Evolutionary conservation across 1,284 basidiomycete species (phyloP).

Genomic region (Ceratobasidium papillatum): DNA sequence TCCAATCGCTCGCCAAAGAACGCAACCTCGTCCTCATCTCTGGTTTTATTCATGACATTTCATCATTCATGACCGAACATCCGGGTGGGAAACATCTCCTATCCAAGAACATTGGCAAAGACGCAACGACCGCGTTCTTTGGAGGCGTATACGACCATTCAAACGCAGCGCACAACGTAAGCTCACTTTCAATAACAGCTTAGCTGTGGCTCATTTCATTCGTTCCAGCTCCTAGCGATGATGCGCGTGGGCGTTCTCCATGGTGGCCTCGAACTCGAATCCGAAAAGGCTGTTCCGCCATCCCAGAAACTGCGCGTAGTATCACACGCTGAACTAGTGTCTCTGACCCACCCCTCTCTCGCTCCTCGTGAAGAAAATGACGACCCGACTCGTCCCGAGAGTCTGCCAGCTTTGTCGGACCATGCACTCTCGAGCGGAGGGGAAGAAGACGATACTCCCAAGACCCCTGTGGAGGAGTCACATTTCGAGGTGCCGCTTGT

Average conservation of each 20-base stretch:
- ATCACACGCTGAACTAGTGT: conserved; percentile 32
- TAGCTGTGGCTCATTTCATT: no score
- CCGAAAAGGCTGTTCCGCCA: conserved; percentile 65
- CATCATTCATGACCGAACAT: conserved; percentile 87
- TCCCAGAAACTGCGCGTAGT: conserved; percentile 62
- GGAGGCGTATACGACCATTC: conserved; percentile 94
- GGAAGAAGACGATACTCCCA: conserved; percentile 22
- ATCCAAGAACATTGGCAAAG: conserved; percentile 72
- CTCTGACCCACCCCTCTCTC: conserved; percentile 27
- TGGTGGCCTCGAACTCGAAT: conserved; percentile 76
- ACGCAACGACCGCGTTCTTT: conserved; percentile 92
- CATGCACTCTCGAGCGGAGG: conserved; percentile 1
- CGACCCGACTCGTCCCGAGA: not conserved
- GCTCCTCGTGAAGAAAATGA: not conserved
- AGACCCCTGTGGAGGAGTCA: conserved; percentile 2
- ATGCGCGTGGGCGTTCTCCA: conserved; percentile 88
- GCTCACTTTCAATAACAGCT: no score
- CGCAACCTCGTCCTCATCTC: conserved; percentile 82
- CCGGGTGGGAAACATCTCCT: conserved; percentile 79
- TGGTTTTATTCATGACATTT: conserved; percentile 91
- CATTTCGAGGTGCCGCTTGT: not conserved
- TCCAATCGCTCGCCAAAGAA: conserved; percentile 77
- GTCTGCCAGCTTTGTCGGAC: not conserved
- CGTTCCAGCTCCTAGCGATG: conserved; percentile 75
- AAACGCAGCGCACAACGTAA: conserved; percentile 81